Percentiles rank a stretch among this genome's conserved stretches.
These are phyloP conservation scores for Cardiospermum halicacabum DNA, from an alignment of 345 rosid species.

Conservation along the genomic window DNA sequence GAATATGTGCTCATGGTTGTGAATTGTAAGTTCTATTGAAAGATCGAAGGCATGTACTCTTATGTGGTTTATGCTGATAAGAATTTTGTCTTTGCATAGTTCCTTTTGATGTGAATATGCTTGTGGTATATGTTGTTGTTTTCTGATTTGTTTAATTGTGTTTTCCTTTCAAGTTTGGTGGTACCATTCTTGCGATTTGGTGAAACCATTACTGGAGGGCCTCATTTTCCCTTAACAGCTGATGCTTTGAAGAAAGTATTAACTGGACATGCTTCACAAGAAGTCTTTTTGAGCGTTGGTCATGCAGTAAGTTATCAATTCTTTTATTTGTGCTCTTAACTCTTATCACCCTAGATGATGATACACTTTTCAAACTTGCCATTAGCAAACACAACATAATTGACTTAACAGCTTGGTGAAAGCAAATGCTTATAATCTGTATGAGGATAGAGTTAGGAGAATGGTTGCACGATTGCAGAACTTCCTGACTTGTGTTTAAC, in stretches of 20 bases:
- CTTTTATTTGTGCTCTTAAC: neutral
- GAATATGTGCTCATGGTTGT: neutral
- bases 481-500: neutral
- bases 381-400: neutral
- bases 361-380: neutral
- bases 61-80: neutral
- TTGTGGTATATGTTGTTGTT: neutral
- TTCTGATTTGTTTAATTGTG: constrained; percentile 16
- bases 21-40: neutral
- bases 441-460: neutral
- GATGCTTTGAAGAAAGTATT: constrained; percentile 88
- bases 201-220: constrained; percentile 66
- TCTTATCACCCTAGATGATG: neutral
- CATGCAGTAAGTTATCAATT: constrained; percentile 64
- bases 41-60: neutral
- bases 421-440: neutral
- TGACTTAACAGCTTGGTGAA: neutral
- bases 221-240: constrained; percentile 81
- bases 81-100: neutral
- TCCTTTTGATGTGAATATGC: neutral
- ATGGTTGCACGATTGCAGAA: neutral
- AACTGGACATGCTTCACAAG: constrained; percentile 78
- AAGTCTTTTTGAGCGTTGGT: constrained; percentile 60
- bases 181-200: constrained; percentile 96
- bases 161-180: constrained; percentile 52